Conservation (phyloP, 2,329 filamentous ascomycete genomes). For the Pseudofabraea citricarpa region DNA sequence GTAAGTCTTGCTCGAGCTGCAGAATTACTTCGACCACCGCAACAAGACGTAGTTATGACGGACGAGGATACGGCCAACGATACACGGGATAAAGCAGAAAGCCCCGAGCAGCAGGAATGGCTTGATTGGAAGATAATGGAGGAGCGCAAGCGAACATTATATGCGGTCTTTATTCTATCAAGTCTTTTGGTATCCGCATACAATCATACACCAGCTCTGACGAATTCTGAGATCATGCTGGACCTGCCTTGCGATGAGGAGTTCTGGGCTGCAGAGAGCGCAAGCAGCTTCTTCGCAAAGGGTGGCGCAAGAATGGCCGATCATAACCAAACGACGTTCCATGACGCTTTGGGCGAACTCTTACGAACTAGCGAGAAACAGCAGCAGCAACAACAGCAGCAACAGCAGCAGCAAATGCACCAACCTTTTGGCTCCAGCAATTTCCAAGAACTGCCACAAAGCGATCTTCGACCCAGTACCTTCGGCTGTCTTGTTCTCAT, state of each 20-base stretch:
- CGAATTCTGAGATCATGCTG: constrained; percentile 88
- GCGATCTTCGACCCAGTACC: constrained; percentile 74
- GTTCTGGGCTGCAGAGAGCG: constrained; percentile 77
- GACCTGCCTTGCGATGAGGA: constrained; percentile 92
- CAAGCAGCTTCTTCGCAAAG: constrained; percentile 73
- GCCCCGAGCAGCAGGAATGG: constrained; percentile 80
- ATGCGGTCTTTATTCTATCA: constrained; percentile 84
- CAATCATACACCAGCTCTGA: constrained; percentile 84
- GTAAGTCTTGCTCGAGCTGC: constrained; percentile 88
- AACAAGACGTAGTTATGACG: constrained; percentile 39
- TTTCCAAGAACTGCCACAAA: constrained; percentile 47
- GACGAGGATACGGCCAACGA: constrained; percentile 56
- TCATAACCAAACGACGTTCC: constrained; percentile 72
- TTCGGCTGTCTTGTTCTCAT: constrained; percentile 91
- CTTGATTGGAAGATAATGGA: constrained; percentile 82
- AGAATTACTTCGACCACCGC: constrained; percentile 57
- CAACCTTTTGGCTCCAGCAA: constrained; percentile 41
- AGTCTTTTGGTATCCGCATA: constrained; percentile 89
- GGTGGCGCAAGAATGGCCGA: constrained; percentile 68
- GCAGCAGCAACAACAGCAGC: constrained; percentile 51
- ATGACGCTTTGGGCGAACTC: constrained; percentile 73
- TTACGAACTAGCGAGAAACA: constrained; percentile 69
- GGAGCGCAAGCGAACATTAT: constrained; percentile 89
- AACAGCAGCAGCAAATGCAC: constrained; percentile 45
- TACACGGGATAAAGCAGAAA: constrained; percentile 37